A percentile compares a stretch with the other conserved stretches of the same genome.
phyloP scores from a whole-genome alignment of 768 basidiomycete genomes.

The Daedaleopsis sinensis region DNA sequence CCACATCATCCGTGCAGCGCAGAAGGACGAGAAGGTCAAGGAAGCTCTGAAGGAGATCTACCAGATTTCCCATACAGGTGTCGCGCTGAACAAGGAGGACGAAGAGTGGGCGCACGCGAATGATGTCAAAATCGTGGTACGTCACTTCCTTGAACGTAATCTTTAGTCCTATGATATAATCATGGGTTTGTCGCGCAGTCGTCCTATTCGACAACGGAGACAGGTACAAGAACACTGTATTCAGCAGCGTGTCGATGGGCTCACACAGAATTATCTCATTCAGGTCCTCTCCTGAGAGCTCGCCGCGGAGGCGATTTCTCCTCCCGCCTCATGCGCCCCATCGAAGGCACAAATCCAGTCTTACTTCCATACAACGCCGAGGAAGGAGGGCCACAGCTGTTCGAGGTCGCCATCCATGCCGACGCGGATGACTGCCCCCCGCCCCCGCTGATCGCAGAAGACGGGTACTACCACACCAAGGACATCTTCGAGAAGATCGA shows the following conservation, averaged over 20 bases:
- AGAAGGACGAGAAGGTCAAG: constrained; percentile 4
- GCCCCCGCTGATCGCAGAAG: constrained; percentile 14
- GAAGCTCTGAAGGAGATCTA: constrained; percentile 6
- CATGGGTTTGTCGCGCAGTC: neutral
- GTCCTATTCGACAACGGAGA: constrained; percentile 18
- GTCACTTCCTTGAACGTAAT: neutral
- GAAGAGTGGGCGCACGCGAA: constrained; percentile 20
- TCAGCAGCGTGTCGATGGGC: neutral
- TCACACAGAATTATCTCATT: neutral
- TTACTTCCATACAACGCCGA: constrained; percentile 10
- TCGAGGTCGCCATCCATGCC: constrained; percentile 14
- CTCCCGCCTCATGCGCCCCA: constrained; percentile 12
- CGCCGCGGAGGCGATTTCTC: neutral
- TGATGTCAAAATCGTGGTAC: constrained; percentile 9
- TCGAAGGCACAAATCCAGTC: constrained; percentile 6
- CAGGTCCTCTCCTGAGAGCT: constrained; percentile 2
- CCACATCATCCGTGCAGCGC: constrained; percentile 12
- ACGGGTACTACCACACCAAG: constrained; percentile 23
- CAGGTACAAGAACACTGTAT: constrained; percentile 1
- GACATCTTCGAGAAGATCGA: constrained; percentile 27
- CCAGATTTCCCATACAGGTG: constrained; percentile 22
- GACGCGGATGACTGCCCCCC: constrained; percentile 23
- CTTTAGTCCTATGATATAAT: neutral
- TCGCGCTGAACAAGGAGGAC: constrained; percentile 22
- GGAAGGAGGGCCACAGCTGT: constrained; percentile 1